These are phyloP conservation scores for Claviceps sp. DNA, from an alignment of 2,329 filamentous ascomycete genomes.

Conservation along the genomic window DNA sequence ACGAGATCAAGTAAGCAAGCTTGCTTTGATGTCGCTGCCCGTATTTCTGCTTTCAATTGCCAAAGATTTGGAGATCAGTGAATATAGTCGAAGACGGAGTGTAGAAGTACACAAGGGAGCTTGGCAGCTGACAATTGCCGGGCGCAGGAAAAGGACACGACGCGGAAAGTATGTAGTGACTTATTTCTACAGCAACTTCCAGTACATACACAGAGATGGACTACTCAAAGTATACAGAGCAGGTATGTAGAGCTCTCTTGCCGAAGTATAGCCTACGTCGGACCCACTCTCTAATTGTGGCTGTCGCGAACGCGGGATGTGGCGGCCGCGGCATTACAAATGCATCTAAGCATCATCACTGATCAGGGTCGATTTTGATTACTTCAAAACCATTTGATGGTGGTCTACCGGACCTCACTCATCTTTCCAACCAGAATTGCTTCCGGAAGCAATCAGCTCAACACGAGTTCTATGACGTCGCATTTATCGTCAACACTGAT, in stretches of 20 bases:
- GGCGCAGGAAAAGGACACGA: conserved; percentile 7
- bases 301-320: too few relatives aligned
- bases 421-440: background rate
- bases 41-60: background rate
- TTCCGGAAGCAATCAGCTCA: background rate
- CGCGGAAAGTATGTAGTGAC: conserved; percentile 1
- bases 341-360: background rate
- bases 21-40: background rate
- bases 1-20: background rate
- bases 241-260: too few relatives aligned
- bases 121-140: background rate
- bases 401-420: background rate
- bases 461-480: background rate
- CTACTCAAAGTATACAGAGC: too few relatives aligned
- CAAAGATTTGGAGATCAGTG: background rate
- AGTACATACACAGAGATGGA: background rate
- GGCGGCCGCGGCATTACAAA: too few relatives aligned
- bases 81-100: background rate
- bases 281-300: too few relatives aligned
- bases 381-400: background rate
- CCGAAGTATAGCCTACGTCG: too few relatives aligned
- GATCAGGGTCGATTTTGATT: background rate
- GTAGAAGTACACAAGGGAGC: conserved; percentile 1
- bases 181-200: too few relatives aligned
- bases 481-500: background rate